Conservation (phyloP, 495 filamentous ascomycete species). For the Penicillium crystallinum region DNA sequence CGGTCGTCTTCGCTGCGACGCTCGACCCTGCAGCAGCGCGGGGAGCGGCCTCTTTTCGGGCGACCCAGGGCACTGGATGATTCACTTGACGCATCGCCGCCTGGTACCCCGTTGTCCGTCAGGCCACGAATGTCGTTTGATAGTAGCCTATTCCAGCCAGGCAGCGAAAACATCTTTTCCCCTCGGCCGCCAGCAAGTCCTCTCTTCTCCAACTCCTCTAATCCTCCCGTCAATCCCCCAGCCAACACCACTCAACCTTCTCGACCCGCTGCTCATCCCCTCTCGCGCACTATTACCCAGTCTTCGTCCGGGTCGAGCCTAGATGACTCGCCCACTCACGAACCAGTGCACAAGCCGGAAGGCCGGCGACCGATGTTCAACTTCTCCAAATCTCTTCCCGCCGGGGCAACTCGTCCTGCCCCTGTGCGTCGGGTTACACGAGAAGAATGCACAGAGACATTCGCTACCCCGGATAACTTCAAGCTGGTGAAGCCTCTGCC, state of each 20-base stretch:
- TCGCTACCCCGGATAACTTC: constrained; percentile 80
- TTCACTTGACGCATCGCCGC: constrained; percentile 24
- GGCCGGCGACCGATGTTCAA: constrained; percentile 51
- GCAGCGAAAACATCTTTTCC: constrained; percentile 61
- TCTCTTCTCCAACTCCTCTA: constrained; percentile 24
- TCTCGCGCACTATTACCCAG: constrained; percentile 77
- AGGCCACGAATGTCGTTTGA: constrained; percentile 75
- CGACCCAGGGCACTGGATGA: constrained; percentile 40
- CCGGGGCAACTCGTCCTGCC: constrained; percentile 54
- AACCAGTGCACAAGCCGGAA: constrained; percentile 51
- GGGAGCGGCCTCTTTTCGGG: constrained; percentile 55
- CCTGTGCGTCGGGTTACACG: constrained; percentile 31
- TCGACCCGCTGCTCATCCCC: constrained; percentile 62
- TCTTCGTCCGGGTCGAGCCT: constrained; percentile 78
- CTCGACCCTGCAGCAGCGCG: constrained; percentile 81
- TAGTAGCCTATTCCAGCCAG: constrained; percentile 54
- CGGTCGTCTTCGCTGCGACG: constrained; percentile 68
- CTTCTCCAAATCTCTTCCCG: constrained; percentile 77
- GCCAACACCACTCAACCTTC: constrained; percentile 20
- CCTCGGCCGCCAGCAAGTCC: constrained; percentile 29
- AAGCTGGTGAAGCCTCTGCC: constrained; percentile 77
- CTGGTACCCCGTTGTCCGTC: constrained; percentile 36
- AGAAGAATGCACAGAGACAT: constrained; percentile 49
- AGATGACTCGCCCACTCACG: constrained; percentile 70
- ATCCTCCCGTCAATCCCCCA: constrained; percentile 33